Percentiles rank a stretch among this genome's conserved stretches.
phyloP scores from a whole-genome alignment of 1,284 basidiomycete genomes.

The Termitomyces sp. region DNA sequence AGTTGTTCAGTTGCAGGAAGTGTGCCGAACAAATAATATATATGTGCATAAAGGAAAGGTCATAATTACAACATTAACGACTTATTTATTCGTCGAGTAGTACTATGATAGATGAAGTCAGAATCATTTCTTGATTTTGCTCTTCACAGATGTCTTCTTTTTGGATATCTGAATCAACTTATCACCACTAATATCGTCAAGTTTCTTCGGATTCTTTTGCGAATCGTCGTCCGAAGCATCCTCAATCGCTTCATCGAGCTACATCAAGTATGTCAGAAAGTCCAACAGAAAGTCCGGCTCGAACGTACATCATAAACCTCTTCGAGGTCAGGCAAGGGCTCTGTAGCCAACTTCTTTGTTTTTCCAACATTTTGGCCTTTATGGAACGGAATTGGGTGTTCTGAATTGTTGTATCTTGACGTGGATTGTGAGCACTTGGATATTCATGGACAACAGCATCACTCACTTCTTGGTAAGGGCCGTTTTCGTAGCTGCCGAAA shows the following conservation, averaged over 20 bases:
- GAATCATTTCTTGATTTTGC: conserved; percentile 15
- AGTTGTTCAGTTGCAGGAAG: too few relatives aligned
- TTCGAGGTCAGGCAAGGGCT: conserved; percentile 81
- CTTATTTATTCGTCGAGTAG: not conserved
- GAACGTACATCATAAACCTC: conserved; percentile 67
- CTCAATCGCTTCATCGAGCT: conserved; percentile 46
- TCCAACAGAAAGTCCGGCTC: not conserved
- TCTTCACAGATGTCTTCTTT: conserved; percentile 28
- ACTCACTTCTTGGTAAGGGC: conserved; percentile 79
- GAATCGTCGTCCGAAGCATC: conserved; percentile 50
- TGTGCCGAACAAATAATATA: not conserved
- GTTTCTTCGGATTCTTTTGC: conserved; percentile 24
- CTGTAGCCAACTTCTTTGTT: conserved; percentile 73
- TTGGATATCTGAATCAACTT: conserved; percentile 45
- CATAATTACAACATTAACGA: not conserved
- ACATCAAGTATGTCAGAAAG: conserved; percentile 2
- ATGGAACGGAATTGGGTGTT: conserved; percentile 91
- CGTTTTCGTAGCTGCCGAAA: conserved; percentile 77
- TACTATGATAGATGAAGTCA: not conserved
- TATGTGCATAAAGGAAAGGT: not conserved
- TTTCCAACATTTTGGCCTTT: conserved; percentile 78
- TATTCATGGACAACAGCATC: not conserved
- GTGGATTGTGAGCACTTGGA: conserved; percentile 4
- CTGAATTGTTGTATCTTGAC: conserved; percentile 74
- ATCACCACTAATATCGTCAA: conserved; percentile 42